These are phyloP conservation scores for Coniella lustricola DNA, from an alignment of 2,329 filamentous ascomycete species.

Conservation along the genomic window DNA sequence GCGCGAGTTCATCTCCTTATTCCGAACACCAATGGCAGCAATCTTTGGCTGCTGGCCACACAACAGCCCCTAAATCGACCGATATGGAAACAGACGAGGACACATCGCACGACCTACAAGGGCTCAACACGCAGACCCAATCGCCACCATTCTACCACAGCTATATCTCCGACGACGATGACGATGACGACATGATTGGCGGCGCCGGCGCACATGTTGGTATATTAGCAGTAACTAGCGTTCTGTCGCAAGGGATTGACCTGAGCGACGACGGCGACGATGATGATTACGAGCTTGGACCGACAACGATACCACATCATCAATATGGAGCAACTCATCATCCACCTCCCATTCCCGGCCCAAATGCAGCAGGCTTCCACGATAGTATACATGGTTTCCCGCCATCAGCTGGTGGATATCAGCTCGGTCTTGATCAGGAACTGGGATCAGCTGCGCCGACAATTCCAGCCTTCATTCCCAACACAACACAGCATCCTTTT, in stretches of 20 bases:
- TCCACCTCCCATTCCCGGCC: not conserved
- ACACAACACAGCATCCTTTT: too few species aligned
- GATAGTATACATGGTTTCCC: not conserved
- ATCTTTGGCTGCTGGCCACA: not conserved
- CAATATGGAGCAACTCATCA: not conserved
- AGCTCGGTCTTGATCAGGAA: not conserved
- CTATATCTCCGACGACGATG: slow-evolving; percentile 20
- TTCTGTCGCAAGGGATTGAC: slow-evolving; percentile 20
- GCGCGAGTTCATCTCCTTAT: slow-evolving; percentile 2
- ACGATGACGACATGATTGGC: slow-evolving; percentile 22
- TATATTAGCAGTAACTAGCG: slow-evolving; percentile 16
- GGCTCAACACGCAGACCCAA: not conserved
- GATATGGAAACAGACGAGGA: slow-evolving; percentile 1
- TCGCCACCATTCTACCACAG: slow-evolving; percentile 8
- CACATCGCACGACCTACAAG: not conserved
- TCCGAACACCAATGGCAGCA: not conserved
- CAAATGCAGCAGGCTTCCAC: not conserved
- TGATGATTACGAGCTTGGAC: too few species aligned
- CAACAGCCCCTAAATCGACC: not conserved
- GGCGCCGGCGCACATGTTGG: slow-evolving; percentile 20
- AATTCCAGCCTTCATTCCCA: not conserved
- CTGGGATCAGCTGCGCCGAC: not conserved
- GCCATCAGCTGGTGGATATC: not conserved
- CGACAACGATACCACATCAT: not conserved
- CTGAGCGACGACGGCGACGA: slow-evolving; percentile 17